Evolutionary conservation across 306 rosid genomes (phyloP).

Genomic region (Erythrophleum fordii): DNA sequence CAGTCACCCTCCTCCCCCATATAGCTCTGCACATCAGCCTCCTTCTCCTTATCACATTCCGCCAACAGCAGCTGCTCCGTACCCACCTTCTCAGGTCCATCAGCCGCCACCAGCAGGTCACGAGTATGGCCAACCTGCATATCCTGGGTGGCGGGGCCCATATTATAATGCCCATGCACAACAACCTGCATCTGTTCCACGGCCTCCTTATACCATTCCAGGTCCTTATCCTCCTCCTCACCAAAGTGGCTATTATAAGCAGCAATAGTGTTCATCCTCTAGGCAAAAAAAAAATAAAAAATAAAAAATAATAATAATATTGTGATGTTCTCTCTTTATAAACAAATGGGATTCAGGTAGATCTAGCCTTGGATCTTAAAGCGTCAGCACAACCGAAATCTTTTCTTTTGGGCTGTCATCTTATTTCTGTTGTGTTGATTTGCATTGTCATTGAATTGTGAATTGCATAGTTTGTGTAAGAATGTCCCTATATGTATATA

Average conservation of each 20-base stretch:
- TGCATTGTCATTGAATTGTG: slow-evolving; percentile 38
- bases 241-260: slow-evolving; percentile 84
- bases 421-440: background rate
- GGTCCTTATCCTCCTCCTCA: slow-evolving; percentile 74
- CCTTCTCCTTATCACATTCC: slow-evolving; percentile 76
- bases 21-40: slow-evolving; percentile 64
- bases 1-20: slow-evolving; percentile 57
- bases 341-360: slow-evolving; percentile 35
- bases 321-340: slow-evolving; percentile 17
- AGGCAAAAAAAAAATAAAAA: slow-evolving; percentile 25
- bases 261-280: slow-evolving; percentile 54
- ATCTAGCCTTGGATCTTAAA: slow-evolving; percentile 36
- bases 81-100: slow-evolving; percentile 62
- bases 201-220: slow-evolving; percentile 89
- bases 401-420: background rate
- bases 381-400: slow-evolving; percentile 14
- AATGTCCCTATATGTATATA: slow-evolving; percentile 47
- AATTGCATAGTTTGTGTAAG: slow-evolving; percentile 32
- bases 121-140: slow-evolving; percentile 94
- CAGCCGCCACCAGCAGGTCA: slow-evolving; percentile 73
- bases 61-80: slow-evolving; percentile 59
- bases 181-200: slow-evolving; percentile 72
- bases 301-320: too few relatives aligned
- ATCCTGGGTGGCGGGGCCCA: slow-evolving; percentile 97
- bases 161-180: slow-evolving; percentile 75